Conservation (phyloP, 75 land plant species). For the Selaginella tamariscina region DNA sequence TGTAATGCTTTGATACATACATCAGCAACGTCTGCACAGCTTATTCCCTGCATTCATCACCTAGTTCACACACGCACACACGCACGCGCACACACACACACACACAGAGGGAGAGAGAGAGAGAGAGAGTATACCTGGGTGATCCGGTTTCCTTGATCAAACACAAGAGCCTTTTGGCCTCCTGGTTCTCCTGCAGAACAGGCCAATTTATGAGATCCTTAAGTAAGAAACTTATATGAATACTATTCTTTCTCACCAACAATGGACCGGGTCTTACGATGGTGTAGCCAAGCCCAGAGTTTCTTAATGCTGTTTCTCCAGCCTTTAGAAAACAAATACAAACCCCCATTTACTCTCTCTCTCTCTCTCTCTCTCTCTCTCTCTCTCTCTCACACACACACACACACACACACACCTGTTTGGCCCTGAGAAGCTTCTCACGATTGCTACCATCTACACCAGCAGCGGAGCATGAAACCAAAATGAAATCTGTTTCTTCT, state of each 20-base stretch:
- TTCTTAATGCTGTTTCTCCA: conserved; percentile 84
- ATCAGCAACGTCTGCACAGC: conserved; percentile 99
- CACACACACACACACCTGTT: conserved; percentile 42
- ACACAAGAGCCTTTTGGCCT: conserved; percentile 90
- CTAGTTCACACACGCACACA: not conserved
- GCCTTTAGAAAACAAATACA: conserved; percentile 27
- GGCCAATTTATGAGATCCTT: not conserved
- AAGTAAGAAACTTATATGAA: conserved; percentile 10
- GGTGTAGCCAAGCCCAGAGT: conserved; percentile 97
- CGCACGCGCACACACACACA: not conserved
- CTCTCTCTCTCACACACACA: not conserved
- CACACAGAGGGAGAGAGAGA: not conserved
- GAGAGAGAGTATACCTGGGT: conserved; percentile 37
- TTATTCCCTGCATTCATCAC: conserved; percentile 52
- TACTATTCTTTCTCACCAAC: conserved; percentile 35
- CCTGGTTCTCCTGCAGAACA: conserved; percentile 80
- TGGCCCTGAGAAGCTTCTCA: conserved; percentile 83
- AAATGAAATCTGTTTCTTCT: conserved; percentile 85
- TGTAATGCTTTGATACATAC: conserved; percentile 96
- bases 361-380: too few relatives aligned
- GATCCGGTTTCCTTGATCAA: conserved; percentile 97
- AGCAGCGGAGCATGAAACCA: conserved; percentile 87
- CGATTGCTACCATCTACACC: conserved; percentile 50
- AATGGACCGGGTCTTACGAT: conserved; percentile 89
- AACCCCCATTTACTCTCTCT: not conserved